phyloP scores from a whole-genome alignment of 768 basidiomycete genomes.

The Amanita inopinata region DNA sequence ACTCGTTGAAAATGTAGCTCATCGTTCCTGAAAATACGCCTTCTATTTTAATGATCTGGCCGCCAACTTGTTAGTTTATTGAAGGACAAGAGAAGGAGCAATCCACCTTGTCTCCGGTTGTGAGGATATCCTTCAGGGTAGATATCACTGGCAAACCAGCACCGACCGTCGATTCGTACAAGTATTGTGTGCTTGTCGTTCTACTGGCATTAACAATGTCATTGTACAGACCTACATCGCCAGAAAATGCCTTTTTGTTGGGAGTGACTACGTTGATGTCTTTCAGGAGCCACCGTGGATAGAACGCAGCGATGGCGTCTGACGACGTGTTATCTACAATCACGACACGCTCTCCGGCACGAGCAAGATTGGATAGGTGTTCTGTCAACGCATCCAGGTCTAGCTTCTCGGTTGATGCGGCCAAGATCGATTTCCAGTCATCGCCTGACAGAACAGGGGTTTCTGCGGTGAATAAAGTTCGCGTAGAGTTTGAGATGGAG shows the following conservation, averaged over 20 bases:
- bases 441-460: constrained; percentile 27
- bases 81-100: neutral
- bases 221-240: constrained; percentile 55
- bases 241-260: constrained; percentile 95
- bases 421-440: constrained; percentile 29
- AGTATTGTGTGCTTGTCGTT: constrained; percentile 53
- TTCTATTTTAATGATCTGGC: constrained; percentile 79
- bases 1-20: constrained; percentile 98
- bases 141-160: constrained; percentile 90
- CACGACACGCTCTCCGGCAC: constrained; percentile 40
- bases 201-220: constrained; percentile 51
- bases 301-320: constrained; percentile 67
- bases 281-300: constrained; percentile 67
- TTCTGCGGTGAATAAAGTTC: constrained; percentile 40
- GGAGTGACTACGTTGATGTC: constrained; percentile 90
- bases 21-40: constrained; percentile 97
- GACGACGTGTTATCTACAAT: constrained; percentile 93
- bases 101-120: constrained; percentile 82
- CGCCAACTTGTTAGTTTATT: neutral
- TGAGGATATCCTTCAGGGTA: constrained; percentile 85
- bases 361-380: constrained; percentile 38
- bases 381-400: constrained; percentile 39
- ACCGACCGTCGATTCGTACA: constrained; percentile 90
- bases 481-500: constrained; percentile 59
- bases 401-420: constrained; percentile 32